These are phyloP conservation scores for Wickerhamiella hasegawae DNA, from an alignment of 805 yeast genomes.

Conservation along the genomic window DNA sequence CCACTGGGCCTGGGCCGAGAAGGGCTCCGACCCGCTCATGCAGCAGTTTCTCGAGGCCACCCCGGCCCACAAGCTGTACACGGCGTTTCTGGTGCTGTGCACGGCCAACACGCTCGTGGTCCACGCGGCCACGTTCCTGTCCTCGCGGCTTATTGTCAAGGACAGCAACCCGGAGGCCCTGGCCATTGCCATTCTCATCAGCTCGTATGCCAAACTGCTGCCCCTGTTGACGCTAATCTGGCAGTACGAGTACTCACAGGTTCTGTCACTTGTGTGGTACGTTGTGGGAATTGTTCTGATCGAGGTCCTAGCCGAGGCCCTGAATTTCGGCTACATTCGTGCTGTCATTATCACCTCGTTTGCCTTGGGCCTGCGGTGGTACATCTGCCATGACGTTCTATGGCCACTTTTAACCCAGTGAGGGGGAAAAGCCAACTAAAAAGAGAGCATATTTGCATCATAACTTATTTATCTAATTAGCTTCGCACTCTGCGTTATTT, in stretches of 20 bases:
- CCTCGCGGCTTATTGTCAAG: constrained; percentile 24
- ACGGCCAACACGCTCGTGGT: constrained; percentile 20
- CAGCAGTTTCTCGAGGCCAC: constrained; percentile 15
- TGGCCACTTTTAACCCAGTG: constrained; percentile 2
- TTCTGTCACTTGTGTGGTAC: constrained; percentile 40
- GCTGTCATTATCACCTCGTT: constrained; percentile 19
- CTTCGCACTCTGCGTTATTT: neutral
- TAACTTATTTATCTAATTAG: too few relatives aligned
- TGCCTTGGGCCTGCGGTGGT: constrained; percentile 9
- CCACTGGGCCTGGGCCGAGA: constrained; percentile 84
- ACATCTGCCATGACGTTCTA: neutral
- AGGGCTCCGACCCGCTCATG: constrained; percentile 21
- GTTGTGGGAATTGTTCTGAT: constrained; percentile 46
- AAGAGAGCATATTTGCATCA: too few relatives aligned
- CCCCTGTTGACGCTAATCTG: constrained; percentile 91
- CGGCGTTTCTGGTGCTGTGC: constrained; percentile 23
- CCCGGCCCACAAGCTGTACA: constrained; percentile 24
- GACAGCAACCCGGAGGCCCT: constrained; percentile 30
- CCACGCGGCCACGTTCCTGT: constrained; percentile 14
- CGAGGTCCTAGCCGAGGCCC: constrained; percentile 41
- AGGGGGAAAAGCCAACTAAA: too few relatives aligned
- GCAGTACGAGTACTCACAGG: constrained; percentile 80
- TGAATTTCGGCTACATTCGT: constrained; percentile 21
- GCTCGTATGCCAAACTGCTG: constrained; percentile 66
- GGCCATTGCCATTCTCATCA: constrained; percentile 52